Evolutionary conservation across 2,329 filamentous ascomycete species (phyloP), one percentile per base, ranked within the genome.

Genomic region (Knufia fluminis): DNA sequence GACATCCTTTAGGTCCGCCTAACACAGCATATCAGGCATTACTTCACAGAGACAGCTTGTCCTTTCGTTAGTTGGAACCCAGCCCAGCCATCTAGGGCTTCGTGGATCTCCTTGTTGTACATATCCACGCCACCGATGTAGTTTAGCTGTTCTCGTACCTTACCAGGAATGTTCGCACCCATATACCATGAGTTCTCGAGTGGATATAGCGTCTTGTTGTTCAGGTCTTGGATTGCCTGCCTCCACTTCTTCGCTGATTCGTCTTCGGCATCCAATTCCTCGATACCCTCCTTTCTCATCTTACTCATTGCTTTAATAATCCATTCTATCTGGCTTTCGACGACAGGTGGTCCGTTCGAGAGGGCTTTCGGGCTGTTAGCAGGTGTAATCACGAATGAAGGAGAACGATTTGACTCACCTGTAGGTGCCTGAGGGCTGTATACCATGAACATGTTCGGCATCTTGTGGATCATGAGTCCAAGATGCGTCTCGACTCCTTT

Each of bases 281-380:
- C 62, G 1, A 64, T 62, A 24, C 74, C 62, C 1, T 56, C 53
- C 49, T 68, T 61, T 28, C 23, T 2, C 43, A 46, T 46, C 59
- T 76, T 71, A 28, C 66, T 62, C 46, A 82, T 76, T 39, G 62
- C 60, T 40, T 76, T 70, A 12, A 68, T 66, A 49, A 60, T 59
- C 77, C 76, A 82, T 0, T 74, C 66, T 2, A 76, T 78, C 57
- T 82, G 79, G 0, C 77, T 57, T 55, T 80, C 76, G 14, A 75
- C 70, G 1, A 66, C 70, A 0, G 73, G 70, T 0, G 79, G 79
- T 0, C 77, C 78, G 55, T 81, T 82, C 59, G 67, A 62, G 26
- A n/a, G n/a, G n/a, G n/a, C n/a, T n/a, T n/a, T n/a, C n/a, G n/a
- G n/a, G n/a, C n/a, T n/a, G n/a, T n/a, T n/a, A n/a, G n/a, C n/a